Evolutionary conservation across 768 basidiomycete species (phyloP).

Genomic region (Asterophora lycoperdoides): DNA sequence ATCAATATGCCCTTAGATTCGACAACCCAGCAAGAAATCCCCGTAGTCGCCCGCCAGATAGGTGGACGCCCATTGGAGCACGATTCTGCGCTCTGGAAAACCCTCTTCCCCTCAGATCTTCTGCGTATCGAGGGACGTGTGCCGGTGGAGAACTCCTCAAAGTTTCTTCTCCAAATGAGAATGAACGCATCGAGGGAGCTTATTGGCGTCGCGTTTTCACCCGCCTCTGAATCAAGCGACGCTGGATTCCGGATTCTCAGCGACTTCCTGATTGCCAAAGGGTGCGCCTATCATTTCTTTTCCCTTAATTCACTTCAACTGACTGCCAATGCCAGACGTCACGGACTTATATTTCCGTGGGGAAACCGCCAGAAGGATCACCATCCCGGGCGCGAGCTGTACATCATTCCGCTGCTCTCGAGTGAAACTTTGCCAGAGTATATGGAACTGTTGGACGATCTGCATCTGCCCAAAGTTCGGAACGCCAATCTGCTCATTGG

Average conservation of each 20-base stretch:
- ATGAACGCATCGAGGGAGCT: slow-evolving; percentile 77
- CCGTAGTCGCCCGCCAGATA: slow-evolving; percentile 70
- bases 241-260: slow-evolving; percentile 57
- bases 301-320: slow-evolving; percentile 10
- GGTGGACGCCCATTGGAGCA: slow-evolving; percentile 62
- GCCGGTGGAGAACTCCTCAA: slow-evolving; percentile 64
- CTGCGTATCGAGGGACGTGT: slow-evolving; percentile 85
- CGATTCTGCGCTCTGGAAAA: slow-evolving; percentile 66
- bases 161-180: slow-evolving; percentile 76
- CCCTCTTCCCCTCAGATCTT: slow-evolving; percentile 65
- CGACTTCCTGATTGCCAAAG: slow-evolving; percentile 67
- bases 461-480: slow-evolving; percentile 62
- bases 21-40: slow-evolving; percentile 59
- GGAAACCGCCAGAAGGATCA: slow-evolving; percentile 67
- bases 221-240: slow-evolving; percentile 40
- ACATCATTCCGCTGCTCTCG: slow-evolving; percentile 73
- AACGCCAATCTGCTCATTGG: slow-evolving; percentile 68
- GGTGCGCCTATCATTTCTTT: slow-evolving; percentile 41
- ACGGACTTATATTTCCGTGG: slow-evolving; percentile 87
- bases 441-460: slow-evolving; percentile 75
- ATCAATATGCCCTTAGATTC: slow-evolving; percentile 80
- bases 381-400: slow-evolving; percentile 80
- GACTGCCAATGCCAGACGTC: slow-evolving; percentile 50
- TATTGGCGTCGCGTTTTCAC: slow-evolving; percentile 69
- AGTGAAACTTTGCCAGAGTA: slow-evolving; percentile 75